Percentiles rank a stretch among this genome's conserved stretches.
Evolutionary conservation across 768 basidiomycete genomes (phyloP).

Genomic region (Gymnopilus junonius): DNA sequence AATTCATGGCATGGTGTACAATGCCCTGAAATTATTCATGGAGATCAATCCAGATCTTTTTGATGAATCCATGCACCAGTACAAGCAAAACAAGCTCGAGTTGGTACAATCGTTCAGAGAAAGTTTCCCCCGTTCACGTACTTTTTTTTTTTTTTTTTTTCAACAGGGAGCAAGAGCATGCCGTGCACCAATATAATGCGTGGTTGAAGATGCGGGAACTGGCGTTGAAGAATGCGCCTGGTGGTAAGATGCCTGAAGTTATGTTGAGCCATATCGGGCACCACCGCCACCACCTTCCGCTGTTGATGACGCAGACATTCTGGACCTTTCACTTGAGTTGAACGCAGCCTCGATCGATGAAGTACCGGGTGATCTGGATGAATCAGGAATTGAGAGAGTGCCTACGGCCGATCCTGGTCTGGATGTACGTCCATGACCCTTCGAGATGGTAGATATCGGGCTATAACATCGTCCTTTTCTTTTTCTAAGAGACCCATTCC

Average conservation of each 20-base stretch:
- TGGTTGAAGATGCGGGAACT: conserved; percentile 87
- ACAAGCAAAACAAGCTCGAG: conserved; percentile 87
- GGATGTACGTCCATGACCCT: conserved; percentile 60
- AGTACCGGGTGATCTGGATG: conserved; percentile 71
- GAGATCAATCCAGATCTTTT: conserved; percentile 98
- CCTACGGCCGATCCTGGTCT: conserved; percentile 92
- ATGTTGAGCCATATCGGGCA: conserved; percentile 67
- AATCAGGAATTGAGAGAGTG: conserved; percentile 83
- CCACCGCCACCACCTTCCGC: conserved; percentile 80
- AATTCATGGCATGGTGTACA: conserved; percentile 99
- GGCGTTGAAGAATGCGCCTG: conserved; percentile 71
- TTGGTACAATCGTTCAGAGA: conserved; percentile 40
- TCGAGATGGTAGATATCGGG: conserved; percentile 11
- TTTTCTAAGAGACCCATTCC: conserved; percentile 62
- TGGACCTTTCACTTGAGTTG: conserved; percentile 89
- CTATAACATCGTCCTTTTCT: conserved; percentile 17
- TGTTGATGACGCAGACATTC: conserved; percentile 83
- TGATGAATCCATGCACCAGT: conserved; percentile 91
- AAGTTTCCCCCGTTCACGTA: neutral
- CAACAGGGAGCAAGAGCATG: conserved; percentile 84
- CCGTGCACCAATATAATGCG: conserved; percentile 81
- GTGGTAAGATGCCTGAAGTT: conserved; percentile 71
- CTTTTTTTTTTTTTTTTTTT: neutral
- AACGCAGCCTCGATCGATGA: conserved; percentile 83
- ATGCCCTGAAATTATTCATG: conserved; percentile 98